These are phyloP conservation scores for Lyophyllum shimeji DNA, from an alignment of 768 basidiomycete species.

Conservation along the genomic window DNA sequence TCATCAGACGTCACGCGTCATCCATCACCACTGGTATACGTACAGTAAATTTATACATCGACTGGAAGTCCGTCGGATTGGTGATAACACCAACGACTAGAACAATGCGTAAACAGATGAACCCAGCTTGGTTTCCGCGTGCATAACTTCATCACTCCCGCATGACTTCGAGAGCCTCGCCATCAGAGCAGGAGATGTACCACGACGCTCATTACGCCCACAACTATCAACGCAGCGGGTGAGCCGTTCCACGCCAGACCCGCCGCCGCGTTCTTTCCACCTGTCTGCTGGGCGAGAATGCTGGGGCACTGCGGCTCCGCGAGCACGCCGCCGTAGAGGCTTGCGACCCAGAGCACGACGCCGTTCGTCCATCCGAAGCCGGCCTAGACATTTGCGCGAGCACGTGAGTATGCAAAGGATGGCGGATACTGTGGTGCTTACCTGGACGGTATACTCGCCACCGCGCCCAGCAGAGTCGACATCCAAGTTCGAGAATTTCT, in stretches of 20 bases:
- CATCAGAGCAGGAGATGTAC: conserved; percentile 1
- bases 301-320: conserved; percentile 64
- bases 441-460: conserved; percentile 89
- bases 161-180: background rate
- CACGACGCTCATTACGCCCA: background rate
- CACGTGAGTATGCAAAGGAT: background rate
- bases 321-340: conserved; percentile 60
- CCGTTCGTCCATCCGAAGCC: conserved; percentile 94
- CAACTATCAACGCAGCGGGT: background rate
- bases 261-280: conserved; percentile 13
- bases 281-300: conserved; percentile 28
- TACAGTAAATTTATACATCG: too few species aligned
- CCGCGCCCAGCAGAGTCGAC: conserved; percentile 78
- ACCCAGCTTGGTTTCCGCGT: background rate
- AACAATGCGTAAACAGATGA: too few species aligned
- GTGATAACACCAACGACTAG: too few species aligned
- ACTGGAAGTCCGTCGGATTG: too few species aligned
- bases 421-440: conserved; percentile 24
- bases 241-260: conserved; percentile 1
- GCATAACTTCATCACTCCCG: background rate
- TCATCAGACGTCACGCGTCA: too few species aligned
- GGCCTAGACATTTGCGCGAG: conserved; percentile 36
- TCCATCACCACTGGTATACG: too few species aligned
- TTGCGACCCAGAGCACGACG: conserved; percentile 72
- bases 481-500: conserved; percentile 81